Evolutionary conservation across 768 basidiomycete genomes (phyloP).

Genomic region (Lepiota venenata): DNA sequence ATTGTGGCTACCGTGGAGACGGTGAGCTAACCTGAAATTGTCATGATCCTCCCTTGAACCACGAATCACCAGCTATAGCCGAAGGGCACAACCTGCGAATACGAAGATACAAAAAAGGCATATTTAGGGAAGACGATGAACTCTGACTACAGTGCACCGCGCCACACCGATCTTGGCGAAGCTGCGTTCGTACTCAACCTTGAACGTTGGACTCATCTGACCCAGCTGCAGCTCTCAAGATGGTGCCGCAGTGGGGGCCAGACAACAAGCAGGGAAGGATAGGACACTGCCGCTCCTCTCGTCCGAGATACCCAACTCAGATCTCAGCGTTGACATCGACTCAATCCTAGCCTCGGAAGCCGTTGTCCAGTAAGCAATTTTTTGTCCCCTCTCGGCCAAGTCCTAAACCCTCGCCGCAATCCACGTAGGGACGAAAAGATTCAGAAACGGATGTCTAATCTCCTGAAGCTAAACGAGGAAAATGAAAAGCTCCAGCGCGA

Average conservation of each 20-base stretch:
- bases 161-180: conserved; percentile 13
- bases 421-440: conserved; percentile 41
- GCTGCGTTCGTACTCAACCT: not conserved
- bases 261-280: not conserved
- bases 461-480: conserved; percentile 73
- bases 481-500: conserved; percentile 77
- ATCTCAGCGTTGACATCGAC: conserved; percentile 41
- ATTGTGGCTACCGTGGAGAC: conserved; percentile 9
- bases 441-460: conserved; percentile 75
- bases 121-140: conserved; percentile 3
- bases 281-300: not conserved
- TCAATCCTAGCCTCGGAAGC: conserved; percentile 37
- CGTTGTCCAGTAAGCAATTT: conserved; percentile 42
- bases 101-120: not conserved
- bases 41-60: not conserved
- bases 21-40: conserved; percentile 4
- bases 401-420: conserved; percentile 16
- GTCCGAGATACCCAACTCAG: conserved; percentile 51
- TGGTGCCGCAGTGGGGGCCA: not conserved
- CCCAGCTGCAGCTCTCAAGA: not conserved
- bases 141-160: conserved; percentile 9
- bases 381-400: conserved; percentile 13
- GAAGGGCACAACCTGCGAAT: too few species aligned
- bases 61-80: conserved; percentile 5
- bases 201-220: not conserved